Conservation (phyloP, 441 rosid genomes). For the Pelargonium cotyledonis region DNA sequence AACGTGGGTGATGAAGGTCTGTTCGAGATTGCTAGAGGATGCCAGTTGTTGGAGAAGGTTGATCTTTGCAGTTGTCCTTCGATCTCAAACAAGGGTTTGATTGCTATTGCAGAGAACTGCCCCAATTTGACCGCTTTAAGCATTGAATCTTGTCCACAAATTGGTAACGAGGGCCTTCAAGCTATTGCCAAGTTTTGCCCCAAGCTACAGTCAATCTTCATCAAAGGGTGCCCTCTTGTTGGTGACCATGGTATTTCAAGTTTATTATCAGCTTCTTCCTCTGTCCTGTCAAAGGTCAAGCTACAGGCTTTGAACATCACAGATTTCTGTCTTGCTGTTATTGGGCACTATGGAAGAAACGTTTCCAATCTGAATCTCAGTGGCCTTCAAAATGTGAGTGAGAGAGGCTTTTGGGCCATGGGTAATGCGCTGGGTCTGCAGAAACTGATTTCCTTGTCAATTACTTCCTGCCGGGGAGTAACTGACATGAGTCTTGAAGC, state of each 20-base stretch:
- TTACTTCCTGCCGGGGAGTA: constrained; percentile 66
- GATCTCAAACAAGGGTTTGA: constrained; percentile 60
- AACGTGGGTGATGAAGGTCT: constrained; percentile 61
- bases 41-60: constrained; percentile 68
- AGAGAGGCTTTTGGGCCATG: constrained; percentile 99
- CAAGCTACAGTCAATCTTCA: constrained; percentile 54
- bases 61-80: constrained; percentile 76
- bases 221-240: constrained; percentile 85
- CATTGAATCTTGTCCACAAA: constrained; percentile 59
- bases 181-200: constrained; percentile 66
- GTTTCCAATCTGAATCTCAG: constrained; percentile 54
- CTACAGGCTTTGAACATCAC: constrained; percentile 79
- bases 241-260: constrained; percentile 85
- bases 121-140: constrained; percentile 52
- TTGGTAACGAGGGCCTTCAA: constrained; percentile 76
- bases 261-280: constrained; percentile 58
- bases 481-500: constrained; percentile 81
- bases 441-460: constrained; percentile 46
- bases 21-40: constrained; percentile 56
- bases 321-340: constrained; percentile 78
- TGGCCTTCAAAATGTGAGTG: constrained; percentile 67
- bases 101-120: constrained; percentile 63
- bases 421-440: constrained; percentile 77
- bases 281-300: constrained; percentile 55
- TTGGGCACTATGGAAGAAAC: constrained; percentile 75